A percentile compares a stretch with the other conserved stretches of the same genome.
phyloP scores from a whole-genome alignment of 2,329 filamentous ascomycete species.

The Fusarium sp. region DNA sequence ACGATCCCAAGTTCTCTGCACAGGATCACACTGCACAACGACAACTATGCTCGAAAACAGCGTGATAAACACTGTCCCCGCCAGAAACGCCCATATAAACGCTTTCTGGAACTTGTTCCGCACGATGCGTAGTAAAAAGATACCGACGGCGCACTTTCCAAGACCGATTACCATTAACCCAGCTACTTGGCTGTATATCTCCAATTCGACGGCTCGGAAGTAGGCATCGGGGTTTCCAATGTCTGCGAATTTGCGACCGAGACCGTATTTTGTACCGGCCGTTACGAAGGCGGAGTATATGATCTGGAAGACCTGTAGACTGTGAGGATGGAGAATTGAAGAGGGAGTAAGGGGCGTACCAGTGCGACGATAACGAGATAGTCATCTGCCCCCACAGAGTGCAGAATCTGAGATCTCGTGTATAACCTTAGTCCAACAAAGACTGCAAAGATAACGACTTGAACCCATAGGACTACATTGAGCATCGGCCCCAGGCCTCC shows the following conservation, averaged over 20 bases:
- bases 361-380: constrained; percentile 4
- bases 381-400: constrained; percentile 10
- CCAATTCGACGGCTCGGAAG: constrained; percentile 8
- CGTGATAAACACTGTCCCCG: background rate
- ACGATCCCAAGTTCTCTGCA: constrained; percentile 18
- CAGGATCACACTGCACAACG: constrained; percentile 15
- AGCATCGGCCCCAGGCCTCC: constrained; percentile 20
- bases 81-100: constrained; percentile 13
- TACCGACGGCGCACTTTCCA: constrained; percentile 10
- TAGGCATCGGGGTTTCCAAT: background rate
- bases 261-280: constrained; percentile 1
- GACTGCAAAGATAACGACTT: constrained; percentile 10
- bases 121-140: constrained; percentile 11
- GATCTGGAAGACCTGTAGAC: constrained; percentile 1
- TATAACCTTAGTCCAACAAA: constrained; percentile 12
- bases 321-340: background rate
- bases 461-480: constrained; percentile 14
- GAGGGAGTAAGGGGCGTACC: background rate
- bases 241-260: constrained; percentile 10
- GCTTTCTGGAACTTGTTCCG: constrained; percentile 12
- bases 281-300: constrained; percentile 20
- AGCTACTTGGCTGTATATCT: constrained; percentile 11
- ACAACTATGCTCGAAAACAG: constrained; percentile 4
- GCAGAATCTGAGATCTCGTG: background rate
- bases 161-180: constrained; percentile 5